A percentile compares a stretch with the other conserved stretches of the same genome.
Conservation (phyloP, 23 red algal genomes). For the Gracilaria gracilis region DNA sequence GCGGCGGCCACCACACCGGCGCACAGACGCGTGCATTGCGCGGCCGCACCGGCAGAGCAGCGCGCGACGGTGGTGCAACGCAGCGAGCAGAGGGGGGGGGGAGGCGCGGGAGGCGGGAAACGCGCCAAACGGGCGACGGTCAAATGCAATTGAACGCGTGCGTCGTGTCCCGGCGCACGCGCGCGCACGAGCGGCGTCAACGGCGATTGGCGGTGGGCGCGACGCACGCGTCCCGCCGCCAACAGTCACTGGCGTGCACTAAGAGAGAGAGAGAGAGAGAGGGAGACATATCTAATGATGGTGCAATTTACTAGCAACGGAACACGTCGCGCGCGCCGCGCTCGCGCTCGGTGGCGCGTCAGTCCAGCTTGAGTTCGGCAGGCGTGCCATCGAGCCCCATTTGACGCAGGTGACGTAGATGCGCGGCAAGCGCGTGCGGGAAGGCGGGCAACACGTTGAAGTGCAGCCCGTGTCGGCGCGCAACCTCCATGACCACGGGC, state of each 20-base stretch:
- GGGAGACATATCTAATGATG: too few relatives aligned
- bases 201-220: not conserved
- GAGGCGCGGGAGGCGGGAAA: too few relatives aligned
- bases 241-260: not conserved
- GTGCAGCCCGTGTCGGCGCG: conserved; percentile 48
- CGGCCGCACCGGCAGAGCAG: conserved; percentile 32
- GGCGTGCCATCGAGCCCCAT: conserved; percentile 57
- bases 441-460: conserved; percentile 74
- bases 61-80: too few relatives aligned
- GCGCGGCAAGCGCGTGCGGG: conserved; percentile 52
- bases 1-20: conserved; percentile 2
- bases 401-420: conserved; percentile 62
- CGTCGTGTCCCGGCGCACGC: not conserved
- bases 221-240: too few relatives aligned
- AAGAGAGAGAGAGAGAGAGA: too few relatives aligned
- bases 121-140: not conserved
- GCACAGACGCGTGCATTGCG: too few relatives aligned
- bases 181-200: not conserved
- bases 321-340: conserved; percentile 11
- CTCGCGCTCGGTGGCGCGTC: not conserved
- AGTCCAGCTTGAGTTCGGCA: conserved; percentile 82
- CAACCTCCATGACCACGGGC: conserved; percentile 82
- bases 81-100: too few relatives aligned
- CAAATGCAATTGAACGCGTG: not conserved
- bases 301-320: too few relatives aligned